These are phyloP conservation scores for Podosphaera xanthii DNA, from an alignment of 2,329 filamentous ascomycete species.

Conservation along the genomic window DNA sequence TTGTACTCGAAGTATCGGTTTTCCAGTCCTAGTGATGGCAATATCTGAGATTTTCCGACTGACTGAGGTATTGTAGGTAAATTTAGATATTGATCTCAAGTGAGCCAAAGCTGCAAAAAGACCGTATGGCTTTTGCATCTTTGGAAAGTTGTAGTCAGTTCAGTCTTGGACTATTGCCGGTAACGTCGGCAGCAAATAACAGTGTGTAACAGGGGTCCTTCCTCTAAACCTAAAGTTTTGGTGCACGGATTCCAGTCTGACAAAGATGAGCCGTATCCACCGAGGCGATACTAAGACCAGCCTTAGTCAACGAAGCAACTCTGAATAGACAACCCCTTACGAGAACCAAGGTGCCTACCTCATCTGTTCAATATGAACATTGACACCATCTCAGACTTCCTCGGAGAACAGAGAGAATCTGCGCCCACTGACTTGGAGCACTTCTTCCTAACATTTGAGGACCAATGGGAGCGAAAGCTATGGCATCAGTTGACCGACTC, in stretches of 20 bases:
- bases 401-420: slow-evolving; percentile 69
- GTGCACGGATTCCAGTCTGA: too few relatives aligned
- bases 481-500: slow-evolving; percentile 96
- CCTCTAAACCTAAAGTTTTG: too few relatives aligned
- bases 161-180: too few relatives aligned
- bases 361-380: slow-evolving; percentile 39
- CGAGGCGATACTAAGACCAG: too few relatives aligned
- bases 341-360: neutral
- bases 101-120: slow-evolving; percentile 27
- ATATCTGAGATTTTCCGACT: slow-evolving; percentile 52
- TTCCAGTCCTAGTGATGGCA: slow-evolving; percentile 82
- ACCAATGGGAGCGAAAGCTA: slow-evolving; percentile 93
- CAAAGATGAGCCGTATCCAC: too few relatives aligned
- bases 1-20: slow-evolving; percentile 71
- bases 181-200: too few relatives aligned
- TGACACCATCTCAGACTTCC: slow-evolving; percentile 78
- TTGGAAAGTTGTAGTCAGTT: slow-evolving; percentile 3
- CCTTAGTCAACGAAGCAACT: too few relatives aligned
- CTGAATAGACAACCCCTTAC: too few relatives aligned
- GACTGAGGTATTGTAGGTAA: slow-evolving; percentile 20
- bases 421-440: slow-evolving; percentile 74
- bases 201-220: too few relatives aligned
- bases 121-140: slow-evolving; percentile 19
- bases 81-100: slow-evolving; percentile 24
- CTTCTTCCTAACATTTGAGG: slow-evolving; percentile 78